phyloP scores from a whole-genome alignment of 2,329 filamentous ascomycete species.

The Chaetomiaceae sp. region DNA sequence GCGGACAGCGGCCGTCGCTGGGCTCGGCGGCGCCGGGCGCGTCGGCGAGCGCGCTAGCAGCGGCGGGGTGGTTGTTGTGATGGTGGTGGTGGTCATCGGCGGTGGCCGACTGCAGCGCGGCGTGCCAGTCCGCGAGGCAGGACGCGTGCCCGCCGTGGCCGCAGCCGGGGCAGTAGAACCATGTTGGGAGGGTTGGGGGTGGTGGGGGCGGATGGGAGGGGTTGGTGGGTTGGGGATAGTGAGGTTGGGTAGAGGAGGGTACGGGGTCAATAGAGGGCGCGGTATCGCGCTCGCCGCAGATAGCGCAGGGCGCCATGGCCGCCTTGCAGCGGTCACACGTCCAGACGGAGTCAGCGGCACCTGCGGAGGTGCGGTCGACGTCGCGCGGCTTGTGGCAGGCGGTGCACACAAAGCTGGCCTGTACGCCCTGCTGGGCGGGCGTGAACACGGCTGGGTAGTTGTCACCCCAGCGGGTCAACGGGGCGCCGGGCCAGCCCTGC shows the following conservation, averaged over 20 bases:
- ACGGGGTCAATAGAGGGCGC: slow-evolving; percentile 26
- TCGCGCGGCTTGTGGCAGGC: slow-evolving; percentile 52
- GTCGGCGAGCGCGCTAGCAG: slow-evolving; percentile 3
- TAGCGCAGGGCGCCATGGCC: slow-evolving; percentile 50
- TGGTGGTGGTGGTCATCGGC: no score
- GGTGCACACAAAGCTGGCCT: slow-evolving; percentile 48
- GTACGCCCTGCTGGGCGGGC: slow-evolving; percentile 49
- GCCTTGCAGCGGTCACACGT: slow-evolving; percentile 50
- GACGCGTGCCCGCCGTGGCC: slow-evolving; percentile 56
- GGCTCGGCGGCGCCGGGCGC: slow-evolving; percentile 31
- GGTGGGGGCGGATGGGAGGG: slow-evolving; percentile 25
- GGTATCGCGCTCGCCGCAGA: slow-evolving; percentile 50
- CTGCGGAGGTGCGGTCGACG: slow-evolving; percentile 39
- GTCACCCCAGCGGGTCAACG: slow-evolving; percentile 47
- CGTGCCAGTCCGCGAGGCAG: slow-evolving; percentile 56
- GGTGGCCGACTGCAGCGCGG: slow-evolving; percentile 23
- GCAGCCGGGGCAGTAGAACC: slow-evolving; percentile 60
- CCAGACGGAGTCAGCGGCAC: slow-evolving; percentile 44
- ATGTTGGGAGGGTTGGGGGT: slow-evolving; percentile 27
- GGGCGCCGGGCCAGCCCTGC: slow-evolving; percentile 46
- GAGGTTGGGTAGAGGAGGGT: not conserved
- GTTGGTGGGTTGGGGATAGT: not conserved
- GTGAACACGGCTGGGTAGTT: slow-evolving; percentile 50
- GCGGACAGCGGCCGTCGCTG: slow-evolving; percentile 54
- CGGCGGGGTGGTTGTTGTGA: no score